A percentile compares a stretch with the other conserved stretches of the same genome.
Evolutionary conservation across 2,329 filamentous ascomycete genomes (phyloP).

Genomic region (Venturia asperata): DNA sequence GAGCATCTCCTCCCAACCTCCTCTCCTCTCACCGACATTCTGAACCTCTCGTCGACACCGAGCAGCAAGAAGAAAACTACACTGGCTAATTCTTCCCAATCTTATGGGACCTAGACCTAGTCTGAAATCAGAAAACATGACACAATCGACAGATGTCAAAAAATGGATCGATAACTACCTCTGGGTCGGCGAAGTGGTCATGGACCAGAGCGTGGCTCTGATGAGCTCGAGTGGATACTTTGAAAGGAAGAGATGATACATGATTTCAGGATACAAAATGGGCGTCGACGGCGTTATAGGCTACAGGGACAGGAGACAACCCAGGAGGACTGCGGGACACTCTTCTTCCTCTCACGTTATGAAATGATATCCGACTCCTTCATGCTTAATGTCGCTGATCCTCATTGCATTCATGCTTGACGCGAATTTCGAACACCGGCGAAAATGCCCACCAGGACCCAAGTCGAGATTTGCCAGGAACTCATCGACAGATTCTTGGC

Average conservation of each 20-base stretch:
- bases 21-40: slow-evolving; percentile 6
- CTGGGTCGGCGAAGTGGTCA: slow-evolving; percentile 91
- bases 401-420: too few relatives aligned
- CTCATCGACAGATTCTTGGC: not conserved
- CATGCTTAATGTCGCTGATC: not conserved
- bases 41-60: not conserved
- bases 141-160: slow-evolving; percentile 74
- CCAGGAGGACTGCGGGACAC: not conserved
- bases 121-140: slow-evolving; percentile 78
- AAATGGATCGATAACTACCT: slow-evolving; percentile 92
- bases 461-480: not conserved
- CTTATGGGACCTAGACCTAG: slow-evolving; percentile 51
- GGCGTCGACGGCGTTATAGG: slow-evolving; percentile 7
- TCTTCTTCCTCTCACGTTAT: not conserved
- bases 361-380: slow-evolving; percentile 2
- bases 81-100: slow-evolving; percentile 15
- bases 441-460: not conserved
- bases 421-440: too few relatives aligned
- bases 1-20: slow-evolving; percentile 43
- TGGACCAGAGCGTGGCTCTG: slow-evolving; percentile 93
- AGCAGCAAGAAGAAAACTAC: not conserved
- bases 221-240: slow-evolving; percentile 86
- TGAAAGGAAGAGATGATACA: slow-evolving; percentile 63
- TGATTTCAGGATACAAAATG: not conserved
- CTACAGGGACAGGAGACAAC: not conserved